Evolutionary conservation across 2,329 filamentous ascomycete species (phyloP).

Genomic region (Penicillium crustosum): DNA sequence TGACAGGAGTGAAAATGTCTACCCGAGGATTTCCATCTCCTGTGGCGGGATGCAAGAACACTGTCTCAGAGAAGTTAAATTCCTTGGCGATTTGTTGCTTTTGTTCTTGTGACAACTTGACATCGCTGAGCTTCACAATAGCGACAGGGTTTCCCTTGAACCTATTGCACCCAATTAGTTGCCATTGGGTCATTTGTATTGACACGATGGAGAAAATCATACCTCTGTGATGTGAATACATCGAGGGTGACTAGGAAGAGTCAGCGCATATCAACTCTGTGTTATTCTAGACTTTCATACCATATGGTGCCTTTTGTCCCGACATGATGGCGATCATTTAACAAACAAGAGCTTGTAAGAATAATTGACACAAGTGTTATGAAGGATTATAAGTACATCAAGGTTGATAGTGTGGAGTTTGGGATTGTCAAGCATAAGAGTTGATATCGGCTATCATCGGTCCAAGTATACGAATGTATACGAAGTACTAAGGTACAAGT

Average conservation of each 20-base stretch:
- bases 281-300: not conserved
- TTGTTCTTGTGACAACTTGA: constrained; percentile 48
- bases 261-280: not conserved
- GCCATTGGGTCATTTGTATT: not conserved
- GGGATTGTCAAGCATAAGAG: not conserved
- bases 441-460: constrained; percentile 3
- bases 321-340: not conserved
- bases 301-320: not conserved
- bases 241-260: not conserved
- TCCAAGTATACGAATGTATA: no score
- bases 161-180: not conserved
- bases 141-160: not conserved
- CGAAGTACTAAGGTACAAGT: not conserved
- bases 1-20: constrained; percentile 59
- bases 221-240: not conserved
- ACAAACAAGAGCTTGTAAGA: not conserved
- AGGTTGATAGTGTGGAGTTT: not conserved
- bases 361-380: not conserved
- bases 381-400: not conserved
- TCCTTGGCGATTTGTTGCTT: constrained; percentile 62
- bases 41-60: constrained; percentile 57
- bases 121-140: constrained; percentile 1
- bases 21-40: constrained; percentile 44
- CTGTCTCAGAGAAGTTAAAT: constrained; percentile 65
- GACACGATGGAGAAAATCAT: not conserved